These are phyloP conservation scores for Amphicarpaea edgeworthii DNA, from an alignment of 306 rosid species.

Conservation along the genomic window DNA sequence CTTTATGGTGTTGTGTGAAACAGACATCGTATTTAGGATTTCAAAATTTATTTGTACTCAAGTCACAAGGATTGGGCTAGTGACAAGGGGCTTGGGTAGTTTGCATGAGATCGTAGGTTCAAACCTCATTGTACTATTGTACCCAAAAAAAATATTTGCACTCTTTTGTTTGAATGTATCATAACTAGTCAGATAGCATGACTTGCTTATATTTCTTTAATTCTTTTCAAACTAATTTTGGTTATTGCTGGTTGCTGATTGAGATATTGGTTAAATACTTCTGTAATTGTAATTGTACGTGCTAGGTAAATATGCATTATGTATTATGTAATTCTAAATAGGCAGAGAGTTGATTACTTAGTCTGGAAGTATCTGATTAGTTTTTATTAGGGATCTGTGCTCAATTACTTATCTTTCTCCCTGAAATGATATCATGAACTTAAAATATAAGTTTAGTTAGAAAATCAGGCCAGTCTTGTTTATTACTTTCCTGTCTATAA, in stretches of 20 bases:
- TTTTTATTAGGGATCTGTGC: background rate
- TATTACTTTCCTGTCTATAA: constrained; percentile 3
- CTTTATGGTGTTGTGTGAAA: constrained; percentile 14
- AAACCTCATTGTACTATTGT: background rate
- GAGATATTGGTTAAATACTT: constrained; percentile 24
- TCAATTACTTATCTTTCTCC: constrained; percentile 7
- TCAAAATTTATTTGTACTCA: constrained; percentile 1
- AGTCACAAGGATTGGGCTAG: background rate
- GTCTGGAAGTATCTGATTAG: too few species aligned
- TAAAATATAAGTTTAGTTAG: constrained; percentile 6
- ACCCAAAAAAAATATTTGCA: background rate
- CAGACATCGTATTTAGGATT: constrained; percentile 8
- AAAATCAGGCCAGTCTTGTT: constrained; percentile 7
- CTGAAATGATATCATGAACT: background rate
- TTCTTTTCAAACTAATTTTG: constrained; percentile 12
- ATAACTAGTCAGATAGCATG: constrained; percentile 1
- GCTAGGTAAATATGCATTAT: constrained; percentile 8
- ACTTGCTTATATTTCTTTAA: background rate
- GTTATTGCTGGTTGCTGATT: constrained; percentile 16
- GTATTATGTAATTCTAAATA: background rate
- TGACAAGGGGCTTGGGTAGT: background rate
- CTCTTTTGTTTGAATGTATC: constrained; percentile 22
- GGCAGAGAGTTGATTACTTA: too few species aligned
- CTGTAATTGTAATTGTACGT: constrained; percentile 2
- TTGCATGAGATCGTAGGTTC: background rate